A percentile compares a stretch with the other conserved stretches of the same genome.
Conservation (phyloP, 805 yeast genomes). For the Hanseniaspora lindneri region DNA sequence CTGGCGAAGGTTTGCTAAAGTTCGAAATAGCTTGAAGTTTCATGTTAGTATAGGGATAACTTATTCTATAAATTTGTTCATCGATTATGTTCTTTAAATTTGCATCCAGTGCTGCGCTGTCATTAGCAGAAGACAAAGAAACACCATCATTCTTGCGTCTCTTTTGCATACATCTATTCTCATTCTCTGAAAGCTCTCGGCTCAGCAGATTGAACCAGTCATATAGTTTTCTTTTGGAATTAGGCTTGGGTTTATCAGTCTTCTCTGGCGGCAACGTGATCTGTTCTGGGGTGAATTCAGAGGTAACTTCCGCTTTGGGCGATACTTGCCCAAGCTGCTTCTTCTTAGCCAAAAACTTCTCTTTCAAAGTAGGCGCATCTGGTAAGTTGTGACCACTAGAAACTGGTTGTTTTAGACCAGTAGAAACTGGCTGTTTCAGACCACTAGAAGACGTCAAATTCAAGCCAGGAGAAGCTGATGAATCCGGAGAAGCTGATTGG, state of each 20-base stretch:
- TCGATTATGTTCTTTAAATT: constrained; percentile 20
- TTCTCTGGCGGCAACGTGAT: background rate
- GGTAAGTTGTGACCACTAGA: background rate
- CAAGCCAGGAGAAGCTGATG: no score
- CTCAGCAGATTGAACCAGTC: background rate
- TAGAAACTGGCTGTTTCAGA: no score
- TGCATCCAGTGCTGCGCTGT: background rate
- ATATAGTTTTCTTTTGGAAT: background rate
- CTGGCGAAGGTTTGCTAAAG: constrained; percentile 69
- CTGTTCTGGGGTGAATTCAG: background rate
- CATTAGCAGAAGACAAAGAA: no score
- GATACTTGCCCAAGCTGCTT: no score
- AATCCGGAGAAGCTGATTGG: no score
- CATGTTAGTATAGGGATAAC: constrained; percentile 36
- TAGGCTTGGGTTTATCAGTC: background rate
- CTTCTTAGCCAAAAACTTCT: background rate
- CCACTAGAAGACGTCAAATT: no score
- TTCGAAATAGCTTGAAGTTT: constrained; percentile 35
- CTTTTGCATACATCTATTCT: background rate
- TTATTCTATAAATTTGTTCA: constrained; percentile 26
- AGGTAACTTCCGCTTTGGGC: no score
- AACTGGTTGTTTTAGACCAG: background rate
- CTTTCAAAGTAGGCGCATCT: background rate
- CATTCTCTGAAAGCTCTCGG: background rate
- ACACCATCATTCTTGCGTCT: no score